These are phyloP conservation scores for Hagleromyces aurorensis DNA, from an alignment of 805 yeast genomes.

Conservation along the genomic window DNA sequence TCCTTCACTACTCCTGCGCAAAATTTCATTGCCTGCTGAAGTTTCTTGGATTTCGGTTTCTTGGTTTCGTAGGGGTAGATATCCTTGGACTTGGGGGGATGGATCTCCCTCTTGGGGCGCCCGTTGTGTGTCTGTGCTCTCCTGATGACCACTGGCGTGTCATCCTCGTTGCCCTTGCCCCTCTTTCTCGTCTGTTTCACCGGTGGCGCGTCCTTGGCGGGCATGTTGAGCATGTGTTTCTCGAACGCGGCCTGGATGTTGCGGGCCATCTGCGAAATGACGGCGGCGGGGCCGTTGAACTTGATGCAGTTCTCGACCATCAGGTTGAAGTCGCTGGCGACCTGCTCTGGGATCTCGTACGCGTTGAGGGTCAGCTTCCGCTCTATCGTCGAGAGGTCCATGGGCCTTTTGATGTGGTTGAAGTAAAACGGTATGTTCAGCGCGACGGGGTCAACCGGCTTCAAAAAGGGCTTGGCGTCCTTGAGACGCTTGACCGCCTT, in stretches of 20 bases:
- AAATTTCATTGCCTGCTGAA: constrained; percentile 80
- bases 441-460: constrained; percentile 84
- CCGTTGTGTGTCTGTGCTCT: constrained; percentile 71
- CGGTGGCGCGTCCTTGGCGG: constrained; percentile 45
- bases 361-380: constrained; percentile 62
- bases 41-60: constrained; percentile 80
- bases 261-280: constrained; percentile 85
- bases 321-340: constrained; percentile 70
- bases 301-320: constrained; percentile 76
- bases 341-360: constrained; percentile 60
- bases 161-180: constrained; percentile 21
- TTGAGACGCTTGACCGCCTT: constrained; percentile 84
- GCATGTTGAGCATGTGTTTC: constrained; percentile 88
- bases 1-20: constrained; percentile 80
- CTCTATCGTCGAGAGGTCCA: constrained; percentile 91
- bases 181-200: constrained; percentile 26
- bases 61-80: constrained; percentile 69
- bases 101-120: constrained; percentile 91
- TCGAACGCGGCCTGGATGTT: constrained; percentile 88
- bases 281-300: constrained; percentile 79
- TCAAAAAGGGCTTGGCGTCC: constrained; percentile 84
- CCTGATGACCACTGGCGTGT: constrained; percentile 43
- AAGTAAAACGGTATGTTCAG: constrained; percentile 87
- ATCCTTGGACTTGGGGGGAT: constrained; percentile 93
- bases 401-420: constrained; percentile 75